A percentile compares a stretch with the other conserved stretches of the same genome.
Conservation (phyloP, 2,329 filamentous ascomycete genomes). For the Colletotrichum siamense region DNA sequence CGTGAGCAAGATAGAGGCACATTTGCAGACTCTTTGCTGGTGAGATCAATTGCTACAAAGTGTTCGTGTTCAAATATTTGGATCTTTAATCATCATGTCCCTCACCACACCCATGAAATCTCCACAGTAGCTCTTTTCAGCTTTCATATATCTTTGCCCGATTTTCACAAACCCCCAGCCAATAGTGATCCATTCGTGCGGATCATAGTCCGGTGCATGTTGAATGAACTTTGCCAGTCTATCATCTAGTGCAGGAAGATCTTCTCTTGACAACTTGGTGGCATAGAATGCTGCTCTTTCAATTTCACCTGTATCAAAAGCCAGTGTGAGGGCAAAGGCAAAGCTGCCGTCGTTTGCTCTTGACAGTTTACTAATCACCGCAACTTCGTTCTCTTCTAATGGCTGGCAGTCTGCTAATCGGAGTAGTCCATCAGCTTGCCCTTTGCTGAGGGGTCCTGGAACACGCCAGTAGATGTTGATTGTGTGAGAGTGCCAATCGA, state of each 20-base stretch:
- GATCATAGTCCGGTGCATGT: neutral
- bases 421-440: neutral
- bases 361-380: neutral
- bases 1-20: fast-evolving
- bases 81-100: neutral
- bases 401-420: neutral
- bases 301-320: neutral
- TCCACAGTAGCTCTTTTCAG: neutral
- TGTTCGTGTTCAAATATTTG: neutral
- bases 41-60: no score
- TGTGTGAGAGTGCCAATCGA: neutral
- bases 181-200: neutral
- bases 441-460: neutral
- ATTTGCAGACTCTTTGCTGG: neutral
- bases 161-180: neutral
- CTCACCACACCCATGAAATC: neutral
- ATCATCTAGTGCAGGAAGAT: neutral
- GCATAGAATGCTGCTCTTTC: neutral
- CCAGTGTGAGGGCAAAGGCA: neutral
- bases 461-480: neutral
- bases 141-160: neutral
- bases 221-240: neutral
- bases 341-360: neutral
- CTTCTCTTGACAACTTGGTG: neutral
- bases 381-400: neutral